Base-by-base conservation (phyloP, 78 protist genomes). In the Dictyostelium brefeldianum region DNA sequence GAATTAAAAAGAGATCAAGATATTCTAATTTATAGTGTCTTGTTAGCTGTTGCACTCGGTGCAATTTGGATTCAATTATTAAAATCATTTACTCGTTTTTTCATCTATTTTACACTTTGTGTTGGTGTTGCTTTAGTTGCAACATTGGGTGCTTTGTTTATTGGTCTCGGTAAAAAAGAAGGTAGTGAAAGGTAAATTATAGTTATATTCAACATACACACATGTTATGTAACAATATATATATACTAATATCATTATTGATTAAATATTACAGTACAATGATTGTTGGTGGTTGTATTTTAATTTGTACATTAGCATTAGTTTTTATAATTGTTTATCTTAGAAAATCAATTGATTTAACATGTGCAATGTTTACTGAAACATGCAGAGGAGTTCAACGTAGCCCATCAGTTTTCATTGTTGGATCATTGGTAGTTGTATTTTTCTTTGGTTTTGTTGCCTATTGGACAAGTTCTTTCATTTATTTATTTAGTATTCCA, bases 361-460 rank as follows among this genome's bases (percentile, higher is more conserved):
- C 96, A 64, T 82, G 90, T 81, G 96, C 91, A 22, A 78, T 92
- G 85, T 82, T 83, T 48, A 82, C 90, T 41, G 96, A 92, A 27
- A 75, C 90, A 2, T 82, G 90, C 22, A 65, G 84, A 59, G 96
- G 96, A n/a, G 78, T 92, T 29, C 90, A 82, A 62, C 64, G 81
- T 20, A 56, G 59, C 15, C 96, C 96, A 73, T 47, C 90, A 1
- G 93, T 92, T 20, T 73, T 92, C 53, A 17, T 69, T 51, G 48
- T 56, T 62, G 87, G 79, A 14, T 29, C 65, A 22, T 14, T 92
- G 2, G 31, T 81, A 31, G 51, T 81, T 36, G 31, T 65, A 22
- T 17, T 64, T 47, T 92, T 92, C 74, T 41, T 82, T 50, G 96
- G 91, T 27, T 92, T 92, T 54, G 10, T 82, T 27, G 92, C 90